phyloP scores from a whole-genome alignment of 306 rosid genomes.

The Rosa rugosa region DNA sequence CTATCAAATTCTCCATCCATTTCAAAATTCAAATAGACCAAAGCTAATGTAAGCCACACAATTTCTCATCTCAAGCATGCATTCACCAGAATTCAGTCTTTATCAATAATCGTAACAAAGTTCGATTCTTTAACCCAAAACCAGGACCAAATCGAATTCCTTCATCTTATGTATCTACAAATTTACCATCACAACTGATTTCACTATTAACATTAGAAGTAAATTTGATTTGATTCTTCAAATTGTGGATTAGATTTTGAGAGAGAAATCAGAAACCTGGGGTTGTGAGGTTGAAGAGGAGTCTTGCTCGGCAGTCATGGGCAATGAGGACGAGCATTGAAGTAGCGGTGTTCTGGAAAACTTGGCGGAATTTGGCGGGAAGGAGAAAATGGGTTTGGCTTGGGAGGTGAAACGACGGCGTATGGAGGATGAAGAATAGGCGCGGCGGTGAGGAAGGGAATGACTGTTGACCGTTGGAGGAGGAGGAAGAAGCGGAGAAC shows the following conservation, averaged over 20 bases:
- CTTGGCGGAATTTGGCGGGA: slow-evolving; percentile 2
- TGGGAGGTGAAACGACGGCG: slow-evolving; percentile 25
- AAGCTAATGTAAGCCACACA: neutral
- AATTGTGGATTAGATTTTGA: neutral
- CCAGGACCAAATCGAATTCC: neutral
- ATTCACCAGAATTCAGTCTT: neutral
- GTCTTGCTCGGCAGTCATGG: slow-evolving; percentile 33
- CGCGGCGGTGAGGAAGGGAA: slow-evolving; percentile 28
- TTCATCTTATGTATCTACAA: neutral
- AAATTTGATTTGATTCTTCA: neutral
- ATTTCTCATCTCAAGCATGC: neutral
- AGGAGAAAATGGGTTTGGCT: slow-evolving; percentile 20
- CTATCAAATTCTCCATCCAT: neutral
- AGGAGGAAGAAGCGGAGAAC: slow-evolving; percentile 23
- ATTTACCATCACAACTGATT: neutral
- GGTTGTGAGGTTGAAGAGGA: slow-evolving; percentile 37
- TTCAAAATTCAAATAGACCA: neutral
- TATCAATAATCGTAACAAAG: neutral
- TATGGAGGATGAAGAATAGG: slow-evolving; percentile 28
- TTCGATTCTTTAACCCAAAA: neutral
- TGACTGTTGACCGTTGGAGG: slow-evolving; percentile 23
- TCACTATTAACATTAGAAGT: neutral
- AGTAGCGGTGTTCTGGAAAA: slow-evolving; percentile 17
- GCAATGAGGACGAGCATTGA: slow-evolving; percentile 41
- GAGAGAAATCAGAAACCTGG: slow-evolving; percentile 45